phyloP scores from a whole-genome alignment of 2,329 filamentous ascomycete genomes.

The Cercospora citrullina region DNA sequence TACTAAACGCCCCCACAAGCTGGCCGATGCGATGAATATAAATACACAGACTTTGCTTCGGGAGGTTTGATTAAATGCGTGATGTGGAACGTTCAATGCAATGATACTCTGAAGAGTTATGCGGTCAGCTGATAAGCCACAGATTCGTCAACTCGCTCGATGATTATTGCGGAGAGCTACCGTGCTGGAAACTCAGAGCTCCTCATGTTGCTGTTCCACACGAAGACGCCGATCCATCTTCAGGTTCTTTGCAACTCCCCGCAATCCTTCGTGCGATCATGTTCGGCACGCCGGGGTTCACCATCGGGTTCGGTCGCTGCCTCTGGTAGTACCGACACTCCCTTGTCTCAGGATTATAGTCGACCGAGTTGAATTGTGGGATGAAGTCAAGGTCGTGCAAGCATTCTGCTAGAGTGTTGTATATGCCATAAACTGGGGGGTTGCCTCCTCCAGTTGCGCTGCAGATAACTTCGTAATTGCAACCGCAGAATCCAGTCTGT shows the following conservation, averaged over 20 bases:
- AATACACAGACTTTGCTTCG: neutral
- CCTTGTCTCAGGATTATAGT: neutral
- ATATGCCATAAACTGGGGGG: neutral
- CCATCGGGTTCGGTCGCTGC: neutral
- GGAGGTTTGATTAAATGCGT: neutral
- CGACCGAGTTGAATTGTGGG: neutral
- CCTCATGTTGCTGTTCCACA: neutral
- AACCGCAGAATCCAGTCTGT: neutral
- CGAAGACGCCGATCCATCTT: neutral
- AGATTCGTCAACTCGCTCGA: neutral
- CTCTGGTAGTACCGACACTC: neutral
- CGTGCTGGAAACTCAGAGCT: neutral
- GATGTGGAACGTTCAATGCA: neutral
- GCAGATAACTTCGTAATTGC: neutral
- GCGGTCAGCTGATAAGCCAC: neutral
- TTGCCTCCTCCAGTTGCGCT: neutral
- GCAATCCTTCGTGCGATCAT: neutral
- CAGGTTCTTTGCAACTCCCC: neutral
- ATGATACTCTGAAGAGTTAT: neutral
- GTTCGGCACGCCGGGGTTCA: neutral
- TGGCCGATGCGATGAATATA: neutral
- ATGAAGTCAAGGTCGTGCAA: neutral
- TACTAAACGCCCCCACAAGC: neutral
- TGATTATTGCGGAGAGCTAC: neutral
- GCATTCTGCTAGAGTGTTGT: neutral